phyloP scores from a whole-genome alignment of 352 stramenopile species.

The Globisporangium heterothallicum region DNA sequence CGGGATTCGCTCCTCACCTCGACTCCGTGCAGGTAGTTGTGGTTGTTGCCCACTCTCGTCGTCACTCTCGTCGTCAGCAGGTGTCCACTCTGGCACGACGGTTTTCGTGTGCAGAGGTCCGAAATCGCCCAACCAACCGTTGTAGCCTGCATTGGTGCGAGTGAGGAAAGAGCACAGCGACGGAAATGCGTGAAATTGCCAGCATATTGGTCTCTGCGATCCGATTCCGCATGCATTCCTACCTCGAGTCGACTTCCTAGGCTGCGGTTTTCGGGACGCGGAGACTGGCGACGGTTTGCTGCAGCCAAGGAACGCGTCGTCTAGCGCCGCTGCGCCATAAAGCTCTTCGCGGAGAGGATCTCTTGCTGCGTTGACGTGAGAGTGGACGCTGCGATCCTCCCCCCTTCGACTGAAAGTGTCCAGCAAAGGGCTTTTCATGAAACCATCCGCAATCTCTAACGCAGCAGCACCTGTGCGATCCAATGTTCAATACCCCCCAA shows the following conservation, averaged over 20 bases:
- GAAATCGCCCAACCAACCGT: conserved; percentile 73
- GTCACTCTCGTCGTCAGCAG: conserved; percentile 18
- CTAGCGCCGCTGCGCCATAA: conserved; percentile 39
- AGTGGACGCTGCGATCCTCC: neutral
- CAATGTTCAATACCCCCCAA: neutral
- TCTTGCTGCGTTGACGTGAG: neutral
- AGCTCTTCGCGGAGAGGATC: conserved; percentile 60
- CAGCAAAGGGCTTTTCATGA: conserved; percentile 72
- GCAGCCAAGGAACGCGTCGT: conserved; percentile 50
- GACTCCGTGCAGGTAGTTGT: neutral
- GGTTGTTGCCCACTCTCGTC: too few relatives aligned
- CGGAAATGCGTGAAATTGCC: neutral
- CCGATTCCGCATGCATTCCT: too few relatives aligned
- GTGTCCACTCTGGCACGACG: conserved; percentile 44
- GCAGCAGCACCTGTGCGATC: conserved; percentile 51
- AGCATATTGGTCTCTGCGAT: too few relatives aligned
- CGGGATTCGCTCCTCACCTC: neutral
- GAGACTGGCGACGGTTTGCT: conserved; percentile 15
- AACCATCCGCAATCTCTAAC: conserved; percentile 78
- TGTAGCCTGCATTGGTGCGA: conserved; percentile 36
- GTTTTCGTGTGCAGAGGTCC: conserved; percentile 69
- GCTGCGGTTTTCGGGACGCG: neutral
- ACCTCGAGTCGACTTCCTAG: conserved; percentile 19
- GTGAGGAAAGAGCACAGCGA: neutral
- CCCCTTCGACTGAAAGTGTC: conserved; percentile 42